Conservation (phyloP, 2,329 filamentous ascomycete genomes). For the Clarireedia monteithiana region DNA sequence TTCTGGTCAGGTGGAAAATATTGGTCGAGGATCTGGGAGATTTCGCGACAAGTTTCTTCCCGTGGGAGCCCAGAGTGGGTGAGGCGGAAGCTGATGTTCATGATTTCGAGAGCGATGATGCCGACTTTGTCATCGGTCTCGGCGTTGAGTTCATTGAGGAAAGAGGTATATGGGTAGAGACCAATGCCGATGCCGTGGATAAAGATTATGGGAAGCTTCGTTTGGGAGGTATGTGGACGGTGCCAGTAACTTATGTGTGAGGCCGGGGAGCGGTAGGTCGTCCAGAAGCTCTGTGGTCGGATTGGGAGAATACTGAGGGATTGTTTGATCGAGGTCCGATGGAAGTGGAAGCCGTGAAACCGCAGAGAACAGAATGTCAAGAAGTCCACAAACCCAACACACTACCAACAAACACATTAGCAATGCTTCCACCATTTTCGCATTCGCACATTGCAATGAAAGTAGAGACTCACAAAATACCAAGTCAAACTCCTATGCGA, state of each 20-base stretch:
- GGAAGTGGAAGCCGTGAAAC: constrained; percentile 39
- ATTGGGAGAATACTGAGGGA: constrained; percentile 45
- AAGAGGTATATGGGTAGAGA: constrained; percentile 47
- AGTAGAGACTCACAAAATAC: constrained; percentile 41
- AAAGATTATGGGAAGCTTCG: constrained; percentile 49
- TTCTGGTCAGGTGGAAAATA: constrained; percentile 39
- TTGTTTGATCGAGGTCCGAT: constrained; percentile 35
- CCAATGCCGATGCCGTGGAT: constrained; percentile 58
- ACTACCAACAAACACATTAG: constrained; percentile 13
- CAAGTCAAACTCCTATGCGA: constrained; percentile 47
- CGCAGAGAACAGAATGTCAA: constrained; percentile 31
- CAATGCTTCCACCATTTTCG: not conserved
- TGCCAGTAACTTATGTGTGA: constrained; percentile 50
- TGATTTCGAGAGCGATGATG: constrained; percentile 50
- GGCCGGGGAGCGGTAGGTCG: constrained; percentile 38
- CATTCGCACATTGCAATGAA: not conserved
- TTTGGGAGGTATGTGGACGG: constrained; percentile 50
- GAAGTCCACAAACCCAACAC: constrained; percentile 30
- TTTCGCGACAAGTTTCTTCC: constrained; percentile 42
- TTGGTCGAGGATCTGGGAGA: constrained; percentile 41
- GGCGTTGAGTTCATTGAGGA: constrained; percentile 44
- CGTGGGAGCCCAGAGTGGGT: constrained; percentile 40
- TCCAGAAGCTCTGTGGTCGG: constrained; percentile 41
- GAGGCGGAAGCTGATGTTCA: constrained; percentile 51
- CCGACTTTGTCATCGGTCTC: constrained; percentile 42